A percentile compares a stretch with the other conserved stretches of the same genome.
Conservation (phyloP, 306 rosid species). For the Begonia masoniana region DNA sequence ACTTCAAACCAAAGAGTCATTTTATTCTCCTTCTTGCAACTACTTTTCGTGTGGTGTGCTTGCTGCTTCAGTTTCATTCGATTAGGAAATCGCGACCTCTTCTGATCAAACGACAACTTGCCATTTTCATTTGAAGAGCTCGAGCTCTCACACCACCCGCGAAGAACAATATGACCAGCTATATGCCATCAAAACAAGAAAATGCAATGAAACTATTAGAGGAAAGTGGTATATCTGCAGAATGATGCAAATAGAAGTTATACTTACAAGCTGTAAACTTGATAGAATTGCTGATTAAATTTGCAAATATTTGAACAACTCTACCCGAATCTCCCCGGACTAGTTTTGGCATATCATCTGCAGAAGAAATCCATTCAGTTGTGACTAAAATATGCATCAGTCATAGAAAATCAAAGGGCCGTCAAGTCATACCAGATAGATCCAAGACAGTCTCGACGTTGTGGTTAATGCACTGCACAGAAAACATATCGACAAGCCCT, state of each 20-base stretch:
- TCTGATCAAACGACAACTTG: constrained; percentile 37
- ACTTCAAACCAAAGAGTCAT: constrained; percentile 89
- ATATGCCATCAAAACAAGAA: constrained; percentile 15
- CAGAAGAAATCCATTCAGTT: constrained; percentile 11
- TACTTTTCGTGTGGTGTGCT: constrained; percentile 36
- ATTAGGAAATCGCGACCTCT: constrained; percentile 35
- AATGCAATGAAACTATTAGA: no score
- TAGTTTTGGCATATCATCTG: constrained; percentile 86
- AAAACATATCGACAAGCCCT: constrained; percentile 96
- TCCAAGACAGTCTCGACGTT: constrained; percentile 92
- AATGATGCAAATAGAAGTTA: neutral
- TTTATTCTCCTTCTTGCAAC: constrained; percentile 48
- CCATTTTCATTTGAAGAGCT: constrained; percentile 14
- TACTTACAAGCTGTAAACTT: constrained; percentile 91
- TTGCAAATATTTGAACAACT: constrained; percentile 94
- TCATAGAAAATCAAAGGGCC: neutral
- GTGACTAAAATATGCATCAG: constrained; percentile 6
- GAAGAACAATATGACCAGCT: constrained; percentile 92
- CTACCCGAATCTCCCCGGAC: constrained; percentile 94
- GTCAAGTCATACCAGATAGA: constrained; percentile 52
- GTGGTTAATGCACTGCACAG: constrained; percentile 94
- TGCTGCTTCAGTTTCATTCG: constrained; percentile 56
- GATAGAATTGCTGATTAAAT: constrained; percentile 89
- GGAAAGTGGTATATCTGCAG: no score
- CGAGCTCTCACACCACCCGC: constrained; percentile 78